Evolutionary conservation across 306 rosid genomes (phyloP), one percentile per base, ranked within the genome.

Genomic region (Abrus precatorius): DNA sequence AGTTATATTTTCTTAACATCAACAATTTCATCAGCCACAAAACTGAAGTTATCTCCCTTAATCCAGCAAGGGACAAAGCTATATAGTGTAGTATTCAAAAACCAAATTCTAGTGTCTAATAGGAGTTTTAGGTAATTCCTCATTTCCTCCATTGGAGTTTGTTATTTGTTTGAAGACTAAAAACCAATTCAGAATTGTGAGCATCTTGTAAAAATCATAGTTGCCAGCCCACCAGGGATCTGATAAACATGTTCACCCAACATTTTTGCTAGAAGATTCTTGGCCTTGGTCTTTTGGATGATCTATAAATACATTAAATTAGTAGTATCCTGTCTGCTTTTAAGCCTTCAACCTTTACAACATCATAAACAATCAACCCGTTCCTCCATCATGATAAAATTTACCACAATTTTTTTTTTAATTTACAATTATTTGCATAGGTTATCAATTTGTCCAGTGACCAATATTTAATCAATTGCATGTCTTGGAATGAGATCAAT

Each of bases 381-480:
- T 10, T 54, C 38, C 57, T 50, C 32, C 81, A 43, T 30, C 75
- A 61, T 53, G 49, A 71, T 20, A 60, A 84, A 69, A 56, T 50
- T 72, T 5, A 40, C 49, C 32, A 30, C 14, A 62, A 56, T 12
- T 38, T 50, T 54, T 50, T 54, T 55, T 34, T 55, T 9, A 40
- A 20, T 69, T 41, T 79, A 41, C 60, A 53, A 43, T 30, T 64
- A 53, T 69, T 64, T 69, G 30, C 13, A 3, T 32, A 57, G 34
- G 50, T 78, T 69, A 62, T 72, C 71, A 47, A 56, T 78, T 14
- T 72, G 32, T 61, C 48, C 72, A 36, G 12, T 43, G 48, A 78
- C 66, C 64, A 72, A 78, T 20, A 20, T 60, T 38, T 27, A 84
- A 80, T 32, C 55, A 32, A 79, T 28, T 50, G 41, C 38, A 64